phyloP scores from a whole-genome alignment of 305 asterid species.

The Fraxinus ornus region DNA sequence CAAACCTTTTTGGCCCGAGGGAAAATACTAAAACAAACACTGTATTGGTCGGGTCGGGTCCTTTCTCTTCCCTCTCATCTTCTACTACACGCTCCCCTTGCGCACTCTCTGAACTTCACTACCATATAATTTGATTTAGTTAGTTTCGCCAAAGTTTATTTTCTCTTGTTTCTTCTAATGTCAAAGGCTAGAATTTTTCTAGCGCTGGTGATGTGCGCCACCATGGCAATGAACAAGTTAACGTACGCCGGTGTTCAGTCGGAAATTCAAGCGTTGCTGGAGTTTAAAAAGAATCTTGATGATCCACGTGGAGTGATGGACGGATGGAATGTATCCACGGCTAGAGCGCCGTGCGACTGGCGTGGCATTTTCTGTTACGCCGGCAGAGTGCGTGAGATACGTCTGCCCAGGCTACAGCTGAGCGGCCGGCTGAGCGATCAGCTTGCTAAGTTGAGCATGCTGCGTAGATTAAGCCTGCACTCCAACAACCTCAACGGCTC shows the following conservation, averaged over 20 bases:
- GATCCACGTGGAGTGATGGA: constrained; percentile 68
- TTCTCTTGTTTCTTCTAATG: constrained; percentile 34
- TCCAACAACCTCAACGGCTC: constrained; percentile 62
- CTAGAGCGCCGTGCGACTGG: constrained; percentile 84
- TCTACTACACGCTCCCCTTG: constrained; percentile 41
- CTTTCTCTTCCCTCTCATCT: constrained; percentile 28
- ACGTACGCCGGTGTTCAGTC: constrained; percentile 33
- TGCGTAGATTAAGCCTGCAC: constrained; percentile 66
- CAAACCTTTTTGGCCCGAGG: constrained; percentile 11
- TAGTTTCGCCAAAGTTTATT: neutral
- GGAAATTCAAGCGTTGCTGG: constrained; percentile 50
- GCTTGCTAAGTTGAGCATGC: constrained; percentile 45
- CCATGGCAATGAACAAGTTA: constrained; percentile 19
- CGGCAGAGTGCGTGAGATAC: constrained; percentile 62
- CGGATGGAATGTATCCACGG: constrained; percentile 62
- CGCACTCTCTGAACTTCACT: constrained; percentile 18
- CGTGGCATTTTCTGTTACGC: constrained; percentile 58
- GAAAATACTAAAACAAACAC: constrained; percentile 14
- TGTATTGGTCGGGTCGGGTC: constrained; percentile 33
- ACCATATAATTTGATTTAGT: neutral
- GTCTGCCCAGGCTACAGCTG: constrained; percentile 63
- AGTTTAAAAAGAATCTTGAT: constrained; percentile 47
- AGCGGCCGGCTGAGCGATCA: constrained; percentile 43
- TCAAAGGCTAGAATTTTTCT: constrained; percentile 45
- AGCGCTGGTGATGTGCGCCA: constrained; percentile 28